A percentile compares a stretch with the other conserved stretches of the same genome.
phyloP scores from a whole-genome alignment of 371 early-diverging fungal genomes.

The Mortierella sp. region DNA sequence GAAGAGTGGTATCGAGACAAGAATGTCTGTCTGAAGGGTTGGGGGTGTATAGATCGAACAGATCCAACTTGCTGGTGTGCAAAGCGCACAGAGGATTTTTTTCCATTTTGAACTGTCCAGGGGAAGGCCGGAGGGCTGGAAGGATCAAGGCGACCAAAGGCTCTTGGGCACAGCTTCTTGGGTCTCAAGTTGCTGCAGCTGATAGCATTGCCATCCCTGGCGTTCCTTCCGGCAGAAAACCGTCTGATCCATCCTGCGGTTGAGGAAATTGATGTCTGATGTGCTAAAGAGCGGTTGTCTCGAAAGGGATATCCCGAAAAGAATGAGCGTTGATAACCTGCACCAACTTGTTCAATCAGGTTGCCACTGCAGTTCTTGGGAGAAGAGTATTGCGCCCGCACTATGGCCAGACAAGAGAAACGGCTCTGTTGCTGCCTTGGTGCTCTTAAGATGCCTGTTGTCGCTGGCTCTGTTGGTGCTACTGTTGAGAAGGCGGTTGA shows the following conservation, averaged over 20 bases:
- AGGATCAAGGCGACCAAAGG: not conserved
- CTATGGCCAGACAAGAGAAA: not conserved
- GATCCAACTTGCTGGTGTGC: slow-evolving; percentile 10
- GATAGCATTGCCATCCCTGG: not conserved
- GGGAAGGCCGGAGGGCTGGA: not conserved
- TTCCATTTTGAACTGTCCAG: slow-evolving; percentile 30
- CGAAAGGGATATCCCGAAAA: slow-evolving; percentile 9
- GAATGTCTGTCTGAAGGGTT: not conserved
- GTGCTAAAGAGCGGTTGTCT: slow-evolving; percentile 5
- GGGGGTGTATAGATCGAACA: not conserved
- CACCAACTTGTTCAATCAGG: not conserved
- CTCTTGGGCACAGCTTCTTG: not conserved
- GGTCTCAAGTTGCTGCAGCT: not conserved
- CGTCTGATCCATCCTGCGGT: not conserved
- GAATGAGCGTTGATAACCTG: not conserved
- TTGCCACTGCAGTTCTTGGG: not conserved
- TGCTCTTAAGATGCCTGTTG: not conserved
- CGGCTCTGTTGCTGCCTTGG: slow-evolving; percentile 6
- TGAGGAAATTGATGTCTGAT: not conserved
- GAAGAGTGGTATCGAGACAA: slow-evolving; percentile 17
- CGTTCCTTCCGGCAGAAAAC: not conserved
- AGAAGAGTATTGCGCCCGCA: not conserved
- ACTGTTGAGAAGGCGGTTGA: not conserved
- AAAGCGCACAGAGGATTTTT: slow-evolving; percentile 23
- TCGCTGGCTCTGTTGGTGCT: not conserved